Base-by-base conservation (phyloP, 345 rosid genomes). In the Camelina neglecta region DNA sequence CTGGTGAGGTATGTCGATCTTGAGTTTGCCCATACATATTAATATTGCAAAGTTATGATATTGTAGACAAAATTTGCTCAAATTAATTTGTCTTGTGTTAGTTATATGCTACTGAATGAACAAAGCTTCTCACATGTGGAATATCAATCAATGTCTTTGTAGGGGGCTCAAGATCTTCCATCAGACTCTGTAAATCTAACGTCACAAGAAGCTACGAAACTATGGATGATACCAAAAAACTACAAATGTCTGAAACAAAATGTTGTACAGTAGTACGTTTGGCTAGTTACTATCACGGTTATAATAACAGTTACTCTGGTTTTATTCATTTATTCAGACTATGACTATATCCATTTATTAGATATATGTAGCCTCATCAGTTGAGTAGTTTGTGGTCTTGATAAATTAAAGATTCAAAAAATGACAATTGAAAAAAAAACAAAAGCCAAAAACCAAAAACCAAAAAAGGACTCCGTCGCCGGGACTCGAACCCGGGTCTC, bases 401-500 rank as follows among this genome's bases (percentile, higher is more conserved):
- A 69, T 26, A 23, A 1, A 5, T 12, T 1, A 4, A 73, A 45
- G 38, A 56, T 42, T 24, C 9, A 26, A 31, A 50, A 31, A 9
- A 54, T 24, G 20, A 50, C 1, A 29, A 29, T 0, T 4, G 18
- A 26, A 26, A 26, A 26, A 26, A 3, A 3, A 21, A 21, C 23
- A 21, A 21, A 21, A 2, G 2, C 23, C 23, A 21, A 21, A 21
- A 1, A 21, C 23, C 23, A 21, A 9, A 3, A 24, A 70, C 2
- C 10, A 6, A 8, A 65, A 65, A 73, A n/a, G 39, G 11, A 0
- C 88, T 87, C 89, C 87, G 84, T 84, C 85, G 89, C 87, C 86
- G 86, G 88, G 88, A 88, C 65, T 85, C 56, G 84, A 87, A 90
- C 87, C 86, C 85, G 86, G 83, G 87, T 83, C 89, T 78, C 80